A percentile compares a stretch with the other conserved stretches of the same genome.
phyloP scores from a whole-genome alignment of 2,329 filamentous ascomycete species.

The Pochonia chlamydosporia region DNA sequence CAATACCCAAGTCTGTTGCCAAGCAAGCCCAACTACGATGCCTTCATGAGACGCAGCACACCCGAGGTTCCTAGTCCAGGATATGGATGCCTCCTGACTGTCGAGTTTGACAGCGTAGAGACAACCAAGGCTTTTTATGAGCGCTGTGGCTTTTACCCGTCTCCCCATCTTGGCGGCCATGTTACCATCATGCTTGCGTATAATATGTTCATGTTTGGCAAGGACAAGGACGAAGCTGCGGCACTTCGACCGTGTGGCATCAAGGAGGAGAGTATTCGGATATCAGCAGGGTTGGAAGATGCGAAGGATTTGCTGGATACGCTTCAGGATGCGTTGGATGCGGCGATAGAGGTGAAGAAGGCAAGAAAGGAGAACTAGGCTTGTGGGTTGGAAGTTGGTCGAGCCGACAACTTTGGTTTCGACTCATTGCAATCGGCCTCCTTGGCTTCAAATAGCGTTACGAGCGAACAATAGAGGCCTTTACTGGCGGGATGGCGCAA shows the following conservation, averaged over 20 bases:
- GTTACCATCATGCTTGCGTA: slow-evolving; percentile 44
- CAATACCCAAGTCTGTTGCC: slow-evolving; percentile 37
- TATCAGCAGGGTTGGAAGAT: slow-evolving; percentile 42
- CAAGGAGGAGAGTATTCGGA: slow-evolving; percentile 34
- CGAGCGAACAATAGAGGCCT: too few relatives aligned
- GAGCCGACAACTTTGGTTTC: too few relatives aligned
- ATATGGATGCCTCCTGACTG: slow-evolving; percentile 48
- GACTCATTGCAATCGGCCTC: too few relatives aligned
- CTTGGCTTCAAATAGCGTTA: too few relatives aligned
- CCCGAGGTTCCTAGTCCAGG: slow-evolving; percentile 42
- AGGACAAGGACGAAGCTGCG: slow-evolving; percentile 28
- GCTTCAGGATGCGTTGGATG: slow-evolving; percentile 12
- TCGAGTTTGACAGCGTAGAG: slow-evolving; percentile 41
- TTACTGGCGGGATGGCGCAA: too few relatives aligned
- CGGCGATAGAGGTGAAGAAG: slow-evolving; percentile 10
- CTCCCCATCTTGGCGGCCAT: slow-evolving; percentile 49
- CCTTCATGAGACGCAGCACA: slow-evolving; percentile 30
- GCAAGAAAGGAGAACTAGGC: not conserved
- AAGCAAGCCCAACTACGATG: slow-evolving; percentile 25
- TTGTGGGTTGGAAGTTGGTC: too few relatives aligned
- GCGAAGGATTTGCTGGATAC: slow-evolving; percentile 35
- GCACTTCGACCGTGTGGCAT: slow-evolving; percentile 33
- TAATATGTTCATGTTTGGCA: slow-evolving; percentile 37
- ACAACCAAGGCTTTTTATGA: slow-evolving; percentile 43
- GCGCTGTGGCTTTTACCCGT: slow-evolving; percentile 39